A percentile compares a stretch with the other conserved stretches of the same genome.
Conservation (phyloP, 176 grass and related monocot genomes). For the bread wheat (Triticum aestivum) region IWGSC_CS_RefSeq_v2.1 NC_057806.1:658838541-658839040, state of each 20-base stretch:
- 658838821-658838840: constrained; percentile 93
- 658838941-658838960: constrained; percentile 59
- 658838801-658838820: constrained; percentile 96
- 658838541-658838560: not conserved
- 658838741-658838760: constrained; percentile 37
- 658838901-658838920: constrained; percentile 87
- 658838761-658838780: constrained; percentile 81
- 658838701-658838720: not conserved
- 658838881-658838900: constrained; percentile 79
- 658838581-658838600: not conserved
- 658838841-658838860: constrained; percentile 76
- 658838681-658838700: not conserved
- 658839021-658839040: constrained; percentile 75
- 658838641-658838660: not conserved
- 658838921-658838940: constrained; percentile 93
- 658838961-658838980: constrained; percentile 80
- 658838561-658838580: not conserved
- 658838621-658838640: not conserved
- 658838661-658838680: not conserved
- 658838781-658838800: constrained; percentile 72
- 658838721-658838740: constrained; percentile 27
- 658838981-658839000: constrained; percentile 83
- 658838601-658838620: not conserved
- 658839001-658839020: constrained; percentile 66
- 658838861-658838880: constrained; percentile 61